Evolutionary conservation across 2,329 filamentous ascomycete genomes (phyloP).

Genomic region (Cephalotrichum gorgonifer): DNA sequence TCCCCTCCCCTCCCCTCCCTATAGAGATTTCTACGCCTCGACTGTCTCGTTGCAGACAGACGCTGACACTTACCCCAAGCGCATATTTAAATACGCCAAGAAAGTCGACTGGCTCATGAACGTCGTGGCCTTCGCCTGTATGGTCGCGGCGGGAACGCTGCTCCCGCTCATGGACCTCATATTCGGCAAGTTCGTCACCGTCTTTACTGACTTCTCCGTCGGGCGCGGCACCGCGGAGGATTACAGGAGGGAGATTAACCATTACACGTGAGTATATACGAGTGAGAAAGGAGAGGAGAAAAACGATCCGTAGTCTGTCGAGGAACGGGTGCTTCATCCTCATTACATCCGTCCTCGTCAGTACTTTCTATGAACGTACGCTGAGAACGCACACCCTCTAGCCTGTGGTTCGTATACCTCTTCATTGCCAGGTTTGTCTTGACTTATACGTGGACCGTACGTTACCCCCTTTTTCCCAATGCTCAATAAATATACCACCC

Average conservation of each 20-base stretch:
- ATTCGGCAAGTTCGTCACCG: constrained; percentile 42
- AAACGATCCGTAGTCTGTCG: neutral
- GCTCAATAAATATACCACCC: neutral
- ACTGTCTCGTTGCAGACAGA: no score
- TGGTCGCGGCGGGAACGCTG: constrained; percentile 24
- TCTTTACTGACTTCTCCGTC: constrained; percentile 44
- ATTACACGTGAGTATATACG: constrained; percentile 25
- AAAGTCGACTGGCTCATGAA: constrained; percentile 24
- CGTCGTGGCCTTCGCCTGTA: constrained; percentile 20
- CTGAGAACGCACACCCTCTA: constrained; percentile 12
- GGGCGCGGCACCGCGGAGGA: constrained; percentile 28
- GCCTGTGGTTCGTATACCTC: constrained; percentile 46
- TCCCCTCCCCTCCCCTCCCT: neutral
- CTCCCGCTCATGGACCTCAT: constrained; percentile 49
- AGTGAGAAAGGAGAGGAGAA: neutral
- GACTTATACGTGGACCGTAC: neutral
- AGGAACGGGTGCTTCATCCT: no score
- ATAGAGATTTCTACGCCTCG: no score
- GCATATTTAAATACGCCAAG: constrained; percentile 28
- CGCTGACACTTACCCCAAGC: constrained; percentile 13
- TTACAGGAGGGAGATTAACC: constrained; percentile 39
- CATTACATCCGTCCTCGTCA: no score
- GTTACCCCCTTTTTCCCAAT: neutral
- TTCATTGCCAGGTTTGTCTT: constrained; percentile 40
- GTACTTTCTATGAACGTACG: neutral